Evolutionary conservation across 768 basidiomycete genomes (phyloP).

Genomic region (Lactarius pseudohatsudake): DNA sequence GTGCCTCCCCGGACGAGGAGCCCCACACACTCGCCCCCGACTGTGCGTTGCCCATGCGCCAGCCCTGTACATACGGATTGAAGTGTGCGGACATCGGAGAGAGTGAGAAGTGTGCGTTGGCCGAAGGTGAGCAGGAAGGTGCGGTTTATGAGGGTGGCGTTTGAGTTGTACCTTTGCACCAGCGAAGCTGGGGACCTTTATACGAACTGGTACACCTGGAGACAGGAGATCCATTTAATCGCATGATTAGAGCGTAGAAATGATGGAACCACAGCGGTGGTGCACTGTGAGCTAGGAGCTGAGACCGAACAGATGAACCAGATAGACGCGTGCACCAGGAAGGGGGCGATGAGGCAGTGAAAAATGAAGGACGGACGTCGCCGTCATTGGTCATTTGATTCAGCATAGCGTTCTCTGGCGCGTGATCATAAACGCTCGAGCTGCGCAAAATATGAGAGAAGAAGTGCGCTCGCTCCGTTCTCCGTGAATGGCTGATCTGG

Average conservation of each 20-base stretch:
- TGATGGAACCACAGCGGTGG: background rate
- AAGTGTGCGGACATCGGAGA: constrained; percentile 25
- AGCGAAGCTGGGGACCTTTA: background rate
- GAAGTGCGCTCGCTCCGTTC: background rate
- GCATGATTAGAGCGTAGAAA: background rate
- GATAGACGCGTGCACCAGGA: background rate
- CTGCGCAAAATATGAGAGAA: background rate
- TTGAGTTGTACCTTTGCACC: background rate
- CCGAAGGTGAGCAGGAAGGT: background rate
- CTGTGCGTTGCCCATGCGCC: constrained; percentile 19
- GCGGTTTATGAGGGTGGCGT: background rate
- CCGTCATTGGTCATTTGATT: background rate
- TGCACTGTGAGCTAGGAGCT: background rate
- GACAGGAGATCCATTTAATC: background rate
- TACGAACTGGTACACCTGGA: background rate
- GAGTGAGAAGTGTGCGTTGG: background rate
- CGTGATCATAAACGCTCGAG: background rate
- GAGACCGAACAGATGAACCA: background rate
- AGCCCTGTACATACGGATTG: constrained; percentile 30
- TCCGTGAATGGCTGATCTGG: background rate
- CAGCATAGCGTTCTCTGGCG: background rate
- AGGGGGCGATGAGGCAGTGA: background rate
- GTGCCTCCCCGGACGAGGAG: constrained; percentile 3
- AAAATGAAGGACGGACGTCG: background rate
- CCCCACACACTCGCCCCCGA: constrained; percentile 2